Evolutionary conservation across 495 filamentous ascomycete genomes (phyloP), one percentile per base, ranked within the genome.

Genomic region (Annulohypoxylon maeteangense): DNA sequence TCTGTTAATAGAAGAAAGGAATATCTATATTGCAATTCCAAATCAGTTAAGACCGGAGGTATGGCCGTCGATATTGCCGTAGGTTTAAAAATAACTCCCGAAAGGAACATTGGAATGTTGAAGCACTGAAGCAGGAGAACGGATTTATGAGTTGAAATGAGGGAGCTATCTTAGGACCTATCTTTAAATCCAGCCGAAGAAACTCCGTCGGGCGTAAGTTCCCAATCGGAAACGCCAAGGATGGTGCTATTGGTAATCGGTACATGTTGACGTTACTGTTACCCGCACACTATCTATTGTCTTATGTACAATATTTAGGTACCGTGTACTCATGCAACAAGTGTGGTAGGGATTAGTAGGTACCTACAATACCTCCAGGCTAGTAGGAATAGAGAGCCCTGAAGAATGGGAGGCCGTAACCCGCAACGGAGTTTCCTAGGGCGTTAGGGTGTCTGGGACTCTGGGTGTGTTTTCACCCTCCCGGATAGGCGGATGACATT

Each of bases 401-500:
- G n/a, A n/a, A n/a, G n/a, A n/a, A n/a, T 22, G 16, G 16, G 16
- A 20, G 20, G 25, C 4, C 5, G 32, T 4, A 36, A 56, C n/a
- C 51, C 54, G 44, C 65, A 32, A 68, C 70, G 70, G 70, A 73
- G 70, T 73, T 73, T 73, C 70, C 65, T 57, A 68, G 64, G 20
- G 50, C 12, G 23, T 32, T 32, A 51, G 4, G 8, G 23, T 47
- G 20, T 34, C 51, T 36, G n/a, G n/a, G n/a, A n/a, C n/a, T n/a
- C n/a, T n/a, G 4, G 8, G 23, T 47, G 20, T 34, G 47, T 36
- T 51, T 64, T 65, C 57, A 58, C 50, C 61, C 45, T 67, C 59
- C 53, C 74, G 74, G 74, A 75, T 71, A 71, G 64, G 68, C 75
- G 71, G 69, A 68, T 71, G 57, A 50, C 70, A 40, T 59, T 74